These are phyloP conservation scores for Dendrostoma leiphaemia DNA, from an alignment of 2,329 filamentous ascomycete species.

Conservation along the genomic window DNA sequence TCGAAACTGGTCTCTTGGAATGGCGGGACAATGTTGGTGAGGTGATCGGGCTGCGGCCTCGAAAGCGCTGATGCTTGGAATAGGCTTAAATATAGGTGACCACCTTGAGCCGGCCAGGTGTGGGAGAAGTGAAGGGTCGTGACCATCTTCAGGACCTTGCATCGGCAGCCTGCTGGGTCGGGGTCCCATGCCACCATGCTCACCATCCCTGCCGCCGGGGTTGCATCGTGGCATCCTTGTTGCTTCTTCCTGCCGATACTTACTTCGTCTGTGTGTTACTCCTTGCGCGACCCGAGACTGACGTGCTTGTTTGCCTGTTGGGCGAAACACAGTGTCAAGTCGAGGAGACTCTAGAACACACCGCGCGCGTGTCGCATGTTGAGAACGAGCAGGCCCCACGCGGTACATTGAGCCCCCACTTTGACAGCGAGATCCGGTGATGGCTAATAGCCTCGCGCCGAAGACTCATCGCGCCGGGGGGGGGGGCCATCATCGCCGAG, in stretches of 20 bases:
- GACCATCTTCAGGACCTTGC: constrained; percentile 11
- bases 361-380: too few relatives aligned
- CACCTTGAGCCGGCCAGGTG: constrained; percentile 14
- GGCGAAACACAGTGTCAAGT: too few relatives aligned
- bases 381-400: too few relatives aligned
- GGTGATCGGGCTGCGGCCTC: neutral
- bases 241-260: constrained; percentile 1
- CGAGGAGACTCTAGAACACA: too few relatives aligned
- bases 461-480: constrained; percentile 10
- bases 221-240: constrained; percentile 1
- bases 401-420: too few relatives aligned
- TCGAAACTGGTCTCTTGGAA: constrained; percentile 18
- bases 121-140: constrained; percentile 11
- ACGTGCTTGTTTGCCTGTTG: too few relatives aligned
- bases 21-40: constrained; percentile 7
- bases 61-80: constrained; percentile 5
- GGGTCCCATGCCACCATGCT: constrained; percentile 15
- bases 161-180: constrained; percentile 9
- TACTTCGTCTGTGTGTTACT: neutral
- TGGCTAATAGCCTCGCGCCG: constrained; percentile 7
- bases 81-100: constrained; percentile 17
- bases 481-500: neutral
- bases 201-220: constrained; percentile 4
- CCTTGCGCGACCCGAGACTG: too few relatives aligned
- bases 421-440: neutral